Evolutionary conservation across 257 asterid species (phyloP).

Genomic region (Petunia axillaris): DNA sequence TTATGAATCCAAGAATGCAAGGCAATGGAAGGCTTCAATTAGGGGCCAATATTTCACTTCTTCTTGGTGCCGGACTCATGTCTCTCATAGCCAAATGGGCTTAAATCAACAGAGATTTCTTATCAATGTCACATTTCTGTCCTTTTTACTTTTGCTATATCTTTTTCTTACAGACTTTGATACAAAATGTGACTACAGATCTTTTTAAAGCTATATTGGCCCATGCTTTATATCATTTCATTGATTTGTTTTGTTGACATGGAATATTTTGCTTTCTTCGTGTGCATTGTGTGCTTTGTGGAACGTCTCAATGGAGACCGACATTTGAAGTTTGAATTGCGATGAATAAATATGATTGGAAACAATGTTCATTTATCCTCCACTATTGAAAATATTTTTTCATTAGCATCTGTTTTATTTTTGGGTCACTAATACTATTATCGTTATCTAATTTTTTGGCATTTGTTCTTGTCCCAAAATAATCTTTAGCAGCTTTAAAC

Average conservation of each 20-base stretch:
- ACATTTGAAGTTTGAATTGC: not conserved
- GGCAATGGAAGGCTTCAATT: slow-evolving; percentile 26
- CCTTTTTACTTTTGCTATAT: not conserved
- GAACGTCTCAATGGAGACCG: not conserved
- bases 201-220: too few species aligned
- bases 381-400: not conserved
- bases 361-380: not conserved
- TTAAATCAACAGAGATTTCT: not conserved
- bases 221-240: not conserved
- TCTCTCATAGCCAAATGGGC: slow-evolving; percentile 28
- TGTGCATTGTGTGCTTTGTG: not conserved
- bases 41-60: slow-evolving; percentile 28
- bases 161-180: not conserved
- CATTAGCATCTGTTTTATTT: too few species aligned
- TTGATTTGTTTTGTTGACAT: not conserved
- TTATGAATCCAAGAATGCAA: slow-evolving; percentile 30
- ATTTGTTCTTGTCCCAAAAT: too few species aligned
- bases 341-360: not conserved
- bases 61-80: slow-evolving; percentile 29
- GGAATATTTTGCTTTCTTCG: not conserved
- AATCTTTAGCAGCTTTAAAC: too few species aligned
- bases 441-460: too few species aligned
- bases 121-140: not conserved
- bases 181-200: not conserved
- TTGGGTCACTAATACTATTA: too few species aligned